Base-by-base conservation (phyloP, 352 stramenopile genomes). In the Phytopythium litorale region DNA sequence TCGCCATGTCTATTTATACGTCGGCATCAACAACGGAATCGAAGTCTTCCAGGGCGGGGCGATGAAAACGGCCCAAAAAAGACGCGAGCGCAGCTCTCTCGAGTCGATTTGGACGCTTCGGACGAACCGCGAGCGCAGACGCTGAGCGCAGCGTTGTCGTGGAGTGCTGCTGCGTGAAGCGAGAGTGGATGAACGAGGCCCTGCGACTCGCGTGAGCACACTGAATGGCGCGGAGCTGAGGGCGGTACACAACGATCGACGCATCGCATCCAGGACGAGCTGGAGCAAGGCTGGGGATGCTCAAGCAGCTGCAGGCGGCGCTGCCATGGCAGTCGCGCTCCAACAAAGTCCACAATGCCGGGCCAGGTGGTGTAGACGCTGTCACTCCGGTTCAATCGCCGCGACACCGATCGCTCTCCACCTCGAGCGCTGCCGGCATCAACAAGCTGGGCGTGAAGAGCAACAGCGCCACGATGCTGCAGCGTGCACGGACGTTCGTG, bases 261-360 rank as follows among this genome's bases (percentile, higher is more conserved):
- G 9, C 45, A 6, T 28, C 21, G 0, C 28, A 32, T 32, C 28
- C 42, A 49, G 42, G 4, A 25, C 4, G 38, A 45, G 38, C 38
- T 45, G 38, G 18, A 19, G 28, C 51, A 18, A 23, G 19, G 21
- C 37, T 40, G 7, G 49, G 1, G 8, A 60, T 52, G 33, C 63
- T 79, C 64, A 83, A 76, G 59, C 74, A 58, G 32, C 56, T 71
- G 23, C 55, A 59, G 19, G 68, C 66, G 33, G 55, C 76, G 45
- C 71, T 83, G 33, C 62, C 67, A 56, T 38, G n/a, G 54, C 25
- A 42, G 18, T 57, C 63, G 40, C 66, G 52, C 60, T 54, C 56
- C 48, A 70, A 68, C 21, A 82, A 78, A 23, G 64, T 76, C 16
- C 72, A 75, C 11, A 68, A 72, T 56, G 63, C 72, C 12, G 53